Base-by-base conservation (phyloP, 192 early-diverging fungal genomes). In the Coemansia sp. region DNA sequence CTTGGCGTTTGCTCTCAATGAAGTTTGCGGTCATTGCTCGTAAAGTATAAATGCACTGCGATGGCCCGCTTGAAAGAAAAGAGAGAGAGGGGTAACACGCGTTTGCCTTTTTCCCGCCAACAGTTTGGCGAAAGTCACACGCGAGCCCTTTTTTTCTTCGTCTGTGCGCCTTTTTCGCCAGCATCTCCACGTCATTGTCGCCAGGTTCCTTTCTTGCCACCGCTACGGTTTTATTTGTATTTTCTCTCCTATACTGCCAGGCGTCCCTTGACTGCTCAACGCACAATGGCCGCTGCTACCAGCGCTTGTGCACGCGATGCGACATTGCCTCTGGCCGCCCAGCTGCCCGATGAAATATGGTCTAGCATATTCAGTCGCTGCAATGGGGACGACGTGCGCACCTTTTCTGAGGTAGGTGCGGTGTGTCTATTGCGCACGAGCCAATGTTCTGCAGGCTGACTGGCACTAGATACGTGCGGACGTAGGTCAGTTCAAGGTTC, bases 1-100 rank as follows among this genome's bases (percentile, higher is more conserved):
- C 70, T 54, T 72, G 70, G 20, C 70, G 70, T 21, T 65, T 72
- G 63, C 58, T 72, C 34, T 61, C 57, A 15, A 54, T 41, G 36
- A 72, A 52, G 44, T 60, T 58, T 9, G 54, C 58, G 29, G 53
- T 57, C 69, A 72, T 72, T 64, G 53, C 62, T 10, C 6, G 20
- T 20, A 43, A 34, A 51, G 23, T 49, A 41, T 30, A 41, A 29
- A 58, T 55, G 40, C 52, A 54, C 9, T n/a, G 5, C 22, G 36
- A 25, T 41, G 12, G 1, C 27, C 20, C 12, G n/a, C 12, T 15
- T 12, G 30, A 23, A 22, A 11, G 20, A 49, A 31, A 21, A 20
- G 19, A 28, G 29, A 49, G 31, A 25, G 21, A 23, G 21, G 21
- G 17, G 31, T 19, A n/a, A 19, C 19, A 34, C 19, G n/a, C n/a